Percentiles rank a stretch among this genome's conserved stretches.
These are phyloP conservation scores for Solanum chaucha DNA, from an alignment of 257 asterid genomes.

Conservation along the genomic window DNA sequence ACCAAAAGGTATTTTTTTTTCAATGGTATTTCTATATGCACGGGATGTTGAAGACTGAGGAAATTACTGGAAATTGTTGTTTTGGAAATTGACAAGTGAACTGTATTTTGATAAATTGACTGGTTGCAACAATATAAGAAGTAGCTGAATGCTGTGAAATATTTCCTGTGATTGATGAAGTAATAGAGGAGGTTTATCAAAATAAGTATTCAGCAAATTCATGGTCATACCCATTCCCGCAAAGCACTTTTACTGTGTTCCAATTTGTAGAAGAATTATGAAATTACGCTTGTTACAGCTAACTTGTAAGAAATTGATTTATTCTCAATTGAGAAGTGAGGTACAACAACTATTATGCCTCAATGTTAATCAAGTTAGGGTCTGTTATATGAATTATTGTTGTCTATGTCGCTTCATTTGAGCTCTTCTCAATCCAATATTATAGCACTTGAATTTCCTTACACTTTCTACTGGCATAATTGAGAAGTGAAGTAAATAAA, in stretches of 20 bases:
- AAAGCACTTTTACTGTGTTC: background rate
- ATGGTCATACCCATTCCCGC: background rate
- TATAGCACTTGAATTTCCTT: background rate
- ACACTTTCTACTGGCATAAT: background rate
- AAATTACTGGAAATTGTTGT: background rate
- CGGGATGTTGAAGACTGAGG: background rate
- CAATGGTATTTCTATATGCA: background rate
- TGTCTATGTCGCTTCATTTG: background rate
- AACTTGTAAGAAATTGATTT: background rate
- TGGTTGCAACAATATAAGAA: background rate
- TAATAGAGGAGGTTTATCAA: background rate
- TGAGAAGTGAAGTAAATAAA: background rate
- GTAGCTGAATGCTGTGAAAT: background rate
- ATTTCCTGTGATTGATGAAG: background rate
- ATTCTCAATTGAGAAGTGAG: background rate
- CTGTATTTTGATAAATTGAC: background rate
- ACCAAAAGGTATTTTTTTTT: conserved; percentile 60
- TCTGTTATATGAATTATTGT: background rate
- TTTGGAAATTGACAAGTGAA: background rate
- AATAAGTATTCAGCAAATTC: background rate
- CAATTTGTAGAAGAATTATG: background rate
- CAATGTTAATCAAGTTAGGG: background rate
- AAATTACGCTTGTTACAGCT: background rate
- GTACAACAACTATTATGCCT: background rate
- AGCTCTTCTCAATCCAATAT: background rate